Evolutionary conservation across 2,329 filamentous ascomycete genomes (phyloP).

Genomic region (Colletotrichum endophyticum): DNA sequence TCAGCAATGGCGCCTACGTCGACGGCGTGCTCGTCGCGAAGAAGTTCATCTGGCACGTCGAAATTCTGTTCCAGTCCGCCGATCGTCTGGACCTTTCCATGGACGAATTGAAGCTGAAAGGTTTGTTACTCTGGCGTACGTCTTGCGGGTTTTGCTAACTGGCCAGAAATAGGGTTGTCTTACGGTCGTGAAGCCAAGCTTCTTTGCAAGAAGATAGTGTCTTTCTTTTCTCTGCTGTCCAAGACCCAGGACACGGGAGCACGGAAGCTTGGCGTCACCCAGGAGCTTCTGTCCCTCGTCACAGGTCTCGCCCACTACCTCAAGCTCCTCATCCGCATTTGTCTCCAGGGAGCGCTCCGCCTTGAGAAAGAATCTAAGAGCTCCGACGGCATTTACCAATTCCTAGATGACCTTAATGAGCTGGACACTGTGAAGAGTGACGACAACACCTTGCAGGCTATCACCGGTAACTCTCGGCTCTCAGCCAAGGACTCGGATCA

Average conservation of each 20-base stretch:
- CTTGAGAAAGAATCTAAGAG: slow-evolving; percentile 83
- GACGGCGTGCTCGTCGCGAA: slow-evolving; percentile 95
- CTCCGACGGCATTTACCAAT: slow-evolving; percentile 77
- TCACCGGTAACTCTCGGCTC: slow-evolving; percentile 67
- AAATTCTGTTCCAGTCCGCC: slow-evolving; percentile 87
- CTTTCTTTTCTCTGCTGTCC: slow-evolving; percentile 93
- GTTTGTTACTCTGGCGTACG: slow-evolving; percentile 48
- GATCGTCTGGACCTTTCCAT: slow-evolving; percentile 84
- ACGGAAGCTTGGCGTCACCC: slow-evolving; percentile 91
- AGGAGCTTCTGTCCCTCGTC: slow-evolving; percentile 96
- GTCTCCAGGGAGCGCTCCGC: slow-evolving; percentile 89
- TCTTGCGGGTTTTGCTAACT: neutral
- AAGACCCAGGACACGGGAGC: slow-evolving; percentile 93
- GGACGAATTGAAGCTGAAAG: slow-evolving; percentile 72
- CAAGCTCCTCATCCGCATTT: slow-evolving; percentile 96
- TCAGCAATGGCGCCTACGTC: slow-evolving; percentile 96
- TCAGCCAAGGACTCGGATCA: slow-evolving; percentile 83
- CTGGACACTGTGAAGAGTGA: slow-evolving; percentile 79
- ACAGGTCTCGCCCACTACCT: slow-evolving; percentile 97
- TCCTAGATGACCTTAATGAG: slow-evolving; percentile 82
- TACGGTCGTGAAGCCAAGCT: slow-evolving; percentile 97
- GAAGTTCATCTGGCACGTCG: slow-evolving; percentile 95
- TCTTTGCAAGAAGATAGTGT: slow-evolving; percentile 99
- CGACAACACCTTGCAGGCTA: slow-evolving; percentile 71
- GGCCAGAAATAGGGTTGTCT: slow-evolving; percentile 67